Evolutionary conservation across 1,284 basidiomycete species (phyloP), one percentile per base, ranked within the genome.

Genomic region (Sporisorium iseilematis-ciliati): DNA sequence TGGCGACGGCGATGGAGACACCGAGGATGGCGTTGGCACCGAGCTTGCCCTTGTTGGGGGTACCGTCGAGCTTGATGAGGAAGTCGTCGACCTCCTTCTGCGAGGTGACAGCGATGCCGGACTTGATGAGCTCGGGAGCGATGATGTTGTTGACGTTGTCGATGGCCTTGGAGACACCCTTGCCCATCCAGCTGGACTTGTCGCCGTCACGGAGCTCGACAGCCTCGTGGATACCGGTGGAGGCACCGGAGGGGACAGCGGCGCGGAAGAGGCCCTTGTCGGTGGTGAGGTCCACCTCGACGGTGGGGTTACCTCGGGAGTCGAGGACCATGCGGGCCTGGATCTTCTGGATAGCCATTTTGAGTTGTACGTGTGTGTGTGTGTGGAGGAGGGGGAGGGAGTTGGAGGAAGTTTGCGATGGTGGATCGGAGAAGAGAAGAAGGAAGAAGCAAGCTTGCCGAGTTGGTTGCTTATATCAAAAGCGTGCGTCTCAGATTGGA

Each of bases 1-100:
- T 92, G 64, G 93, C 91, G 66, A 93, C 93, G 54, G 96, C 97
- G 87, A 98, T 98, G 75, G 94, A 97, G 83, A 99, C 94, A 88
- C 95, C 97, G 71, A 99, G 93, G 87, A 99, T 97, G 85, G 97
- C 97, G 88, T 99, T 99, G 74, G 97, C 97, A 83, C 97, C 97
- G 85, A 98, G 92, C 88, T 97, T 97, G 87, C 94, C 94, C 91
- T 99, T 99, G 92, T 99, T 99, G 79, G 93, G 88, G 66, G 95
- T 95, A 68, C 94, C 95, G 86, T 99, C 96, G 84, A 95, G 91
- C 89, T 98, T 96, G 91, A 98, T 96, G 86, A 99, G 90, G 89
- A 99, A 93, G 87, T 97, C 93, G 86, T 99, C 97, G 83, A 99
- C 91, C 82, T 96, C 94, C 88, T 94, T 95, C 88, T 99, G 97